Percentiles rank a stretch among this genome's conserved stretches.
Evolutionary conservation across 805 yeast species (phyloP).

Genomic region (Saturnispora saitoi): DNA sequence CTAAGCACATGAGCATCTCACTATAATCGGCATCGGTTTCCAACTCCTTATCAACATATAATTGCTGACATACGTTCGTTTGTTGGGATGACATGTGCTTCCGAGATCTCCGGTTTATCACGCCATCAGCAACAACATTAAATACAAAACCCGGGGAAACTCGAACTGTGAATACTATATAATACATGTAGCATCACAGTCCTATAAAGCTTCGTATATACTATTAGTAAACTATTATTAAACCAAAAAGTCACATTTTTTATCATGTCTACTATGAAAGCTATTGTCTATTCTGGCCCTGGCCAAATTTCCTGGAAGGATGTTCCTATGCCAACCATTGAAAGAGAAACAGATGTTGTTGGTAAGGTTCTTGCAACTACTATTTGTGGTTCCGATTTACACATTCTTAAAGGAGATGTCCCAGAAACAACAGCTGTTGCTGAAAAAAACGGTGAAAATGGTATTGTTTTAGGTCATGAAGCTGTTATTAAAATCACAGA

Average conservation of each 20-base stretch:
- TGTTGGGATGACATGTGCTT: background rate
- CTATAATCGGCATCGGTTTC: background rate
- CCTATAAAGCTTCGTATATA: background rate
- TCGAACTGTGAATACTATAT: background rate
- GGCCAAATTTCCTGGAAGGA: constrained; percentile 31
- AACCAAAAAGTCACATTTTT: background rate
- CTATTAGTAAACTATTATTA: background rate
- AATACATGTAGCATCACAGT: background rate
- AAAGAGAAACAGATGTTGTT: constrained; percentile 44
- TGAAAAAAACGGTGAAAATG: constrained; percentile 15
- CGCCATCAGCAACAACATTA: background rate
- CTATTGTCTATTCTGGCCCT: constrained; percentile 38
- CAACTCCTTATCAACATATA: too few species aligned
- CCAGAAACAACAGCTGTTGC: constrained; percentile 39
- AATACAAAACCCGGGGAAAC: background rate
- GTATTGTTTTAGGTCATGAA: constrained; percentile 50
- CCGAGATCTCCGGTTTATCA: background rate
- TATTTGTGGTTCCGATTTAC: constrained; percentile 59
- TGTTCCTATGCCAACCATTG: constrained; percentile 36
- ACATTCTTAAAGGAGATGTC: constrained; percentile 52
- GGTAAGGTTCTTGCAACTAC: constrained; percentile 50
- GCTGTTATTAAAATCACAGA: constrained; percentile 46
- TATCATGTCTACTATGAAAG: constrained; percentile 33
- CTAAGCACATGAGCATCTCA: background rate
- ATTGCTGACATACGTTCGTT: background rate